Percentiles rank a stretch among this genome's conserved stretches.
Conservation (phyloP, 805 yeast genomes). For the Cyberlindnera amylophila region DNA sequence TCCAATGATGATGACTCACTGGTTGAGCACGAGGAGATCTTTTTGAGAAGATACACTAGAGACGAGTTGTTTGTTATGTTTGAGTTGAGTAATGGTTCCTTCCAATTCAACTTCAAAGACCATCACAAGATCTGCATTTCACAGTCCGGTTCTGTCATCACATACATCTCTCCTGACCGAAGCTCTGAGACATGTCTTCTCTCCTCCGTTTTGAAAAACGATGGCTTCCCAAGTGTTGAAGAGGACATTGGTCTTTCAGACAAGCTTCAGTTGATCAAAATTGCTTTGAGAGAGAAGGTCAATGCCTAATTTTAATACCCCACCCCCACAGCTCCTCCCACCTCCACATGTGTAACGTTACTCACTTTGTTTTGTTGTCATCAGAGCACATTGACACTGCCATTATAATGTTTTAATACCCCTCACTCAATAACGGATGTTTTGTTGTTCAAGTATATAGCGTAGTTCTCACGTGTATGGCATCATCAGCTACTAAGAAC, state of each 20-base stretch:
- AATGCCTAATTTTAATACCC: slow-evolving; percentile 6
- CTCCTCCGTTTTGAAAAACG: slow-evolving; percentile 43
- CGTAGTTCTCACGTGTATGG: too few species aligned
- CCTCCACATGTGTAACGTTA: neutral
- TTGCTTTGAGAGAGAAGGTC: slow-evolving; percentile 48
- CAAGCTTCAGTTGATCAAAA: slow-evolving; percentile 56
- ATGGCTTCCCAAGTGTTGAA: slow-evolving; percentile 42
- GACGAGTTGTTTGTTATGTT: slow-evolving; percentile 82
- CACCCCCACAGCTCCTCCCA: neutral
- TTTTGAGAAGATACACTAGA: slow-evolving; percentile 79
- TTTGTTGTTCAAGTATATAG: too few species aligned
- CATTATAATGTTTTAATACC: slow-evolving; percentile 10
- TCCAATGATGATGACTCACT: slow-evolving; percentile 53
- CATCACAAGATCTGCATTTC: slow-evolving; percentile 86
- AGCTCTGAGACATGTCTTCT: slow-evolving; percentile 64
- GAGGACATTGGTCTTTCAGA: slow-evolving; percentile 42
- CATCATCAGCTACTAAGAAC: too few species aligned
- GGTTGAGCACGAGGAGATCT: slow-evolving; percentile 57
- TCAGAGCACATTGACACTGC: neutral
- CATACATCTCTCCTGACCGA: slow-evolving; percentile 77
- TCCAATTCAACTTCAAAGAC: slow-evolving; percentile 93
- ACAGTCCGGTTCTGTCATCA: slow-evolving; percentile 68
- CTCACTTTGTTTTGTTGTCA: slow-evolving; percentile 5
- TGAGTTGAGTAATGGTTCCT: slow-evolving; percentile 85
- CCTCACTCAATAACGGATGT: neutral